phyloP scores from a whole-genome alignment of 2,329 filamentous ascomycete species.

The Hypoxylon sp. region DNA sequence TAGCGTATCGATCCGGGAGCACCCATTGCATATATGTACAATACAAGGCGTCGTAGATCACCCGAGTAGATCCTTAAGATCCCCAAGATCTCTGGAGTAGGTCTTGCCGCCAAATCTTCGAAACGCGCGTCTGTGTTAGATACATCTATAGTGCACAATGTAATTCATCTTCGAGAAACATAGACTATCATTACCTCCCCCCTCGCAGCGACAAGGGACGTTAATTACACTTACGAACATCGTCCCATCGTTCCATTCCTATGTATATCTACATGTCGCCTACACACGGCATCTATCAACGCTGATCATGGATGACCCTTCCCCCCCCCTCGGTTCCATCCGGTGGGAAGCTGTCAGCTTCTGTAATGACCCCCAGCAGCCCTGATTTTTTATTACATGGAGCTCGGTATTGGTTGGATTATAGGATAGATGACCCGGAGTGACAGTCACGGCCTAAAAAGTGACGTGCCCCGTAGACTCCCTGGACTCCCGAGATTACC shows the following conservation, averaged over 20 bases:
- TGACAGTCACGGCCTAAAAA: slow-evolving; percentile 35
- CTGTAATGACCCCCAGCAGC: slow-evolving; percentile 34
- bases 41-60: slow-evolving; percentile 42
- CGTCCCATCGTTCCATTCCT: slow-evolving; percentile 10
- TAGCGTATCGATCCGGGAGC: slow-evolving; percentile 18
- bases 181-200: not conserved
- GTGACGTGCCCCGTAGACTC: slow-evolving; percentile 31
- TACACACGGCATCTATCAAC: slow-evolving; percentile 35
- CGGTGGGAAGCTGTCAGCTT: slow-evolving; percentile 42
- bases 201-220: slow-evolving; percentile 4
- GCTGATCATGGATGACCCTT: slow-evolving; percentile 42
- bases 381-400: slow-evolving; percentile 35
- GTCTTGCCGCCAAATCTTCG: not conserved
- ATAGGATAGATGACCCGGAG: slow-evolving; percentile 36
- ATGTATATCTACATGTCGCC: slow-evolving; percentile 27
- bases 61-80: slow-evolving; percentile 39
- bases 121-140: slow-evolving; percentile 11
- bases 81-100: slow-evolving; percentile 25
- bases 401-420: slow-evolving; percentile 41
- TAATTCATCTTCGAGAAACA: not conserved
- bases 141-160: slow-evolving; percentile 1
- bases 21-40: slow-evolving; percentile 26
- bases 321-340: slow-evolving; percentile 42
- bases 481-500: slow-evolving; percentile 41
- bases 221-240: slow-evolving; percentile 10